Evolutionary conservation across 139 green algal species (phyloP), one percentile per base, ranked within the genome.

Genomic region (Diplosphaera chodatii): DNA sequence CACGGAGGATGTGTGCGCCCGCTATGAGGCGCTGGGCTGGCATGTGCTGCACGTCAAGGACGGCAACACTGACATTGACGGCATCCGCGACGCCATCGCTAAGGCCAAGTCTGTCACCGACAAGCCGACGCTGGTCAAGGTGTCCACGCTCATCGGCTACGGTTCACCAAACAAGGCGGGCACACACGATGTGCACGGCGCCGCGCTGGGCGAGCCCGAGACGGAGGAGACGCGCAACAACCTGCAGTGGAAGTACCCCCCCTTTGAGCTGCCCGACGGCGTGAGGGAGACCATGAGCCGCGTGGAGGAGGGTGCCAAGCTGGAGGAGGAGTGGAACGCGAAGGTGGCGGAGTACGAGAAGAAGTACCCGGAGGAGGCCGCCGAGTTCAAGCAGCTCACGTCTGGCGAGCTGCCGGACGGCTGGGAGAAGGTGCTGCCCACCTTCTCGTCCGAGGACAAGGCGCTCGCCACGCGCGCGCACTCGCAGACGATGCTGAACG

Each of bases 131-230:
- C 78, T 98, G 48, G 96, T 99, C 89, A 97, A 95, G 83, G 81
- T 93, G 41, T 93, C 90, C 78, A 99, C 95, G 72, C 89, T 97
- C 74, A 99, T 99, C 77, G 95, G 95, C 70, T 99, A 96, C 77
- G 95, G 95, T 72, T 99, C 95, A 4, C 95, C 95, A 77, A 98
- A 98, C 90, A 98, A 98, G 92, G 91, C 93, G 48, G 88, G 98
- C 91, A 89, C 89, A 6, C 92, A 98, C 77, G 93, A 95, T 73
- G 94, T 97, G 64, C 95, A 99, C 84, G 95, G 95, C 72, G 93
- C 95, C 21, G 88, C 95, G 63, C 92, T 99, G 71, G 75, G 75
- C 66, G 32, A 69, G 63, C 69, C 48, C 16, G 15, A 56, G 32
- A 97, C 94, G 5, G 79, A 79, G 20, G 90, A 90, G 71, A 98